Evolutionary conservation across 139 green algal species (phyloP), one percentile per base, ranked within the genome.

Genomic region (Chlorella sp.): DNA sequence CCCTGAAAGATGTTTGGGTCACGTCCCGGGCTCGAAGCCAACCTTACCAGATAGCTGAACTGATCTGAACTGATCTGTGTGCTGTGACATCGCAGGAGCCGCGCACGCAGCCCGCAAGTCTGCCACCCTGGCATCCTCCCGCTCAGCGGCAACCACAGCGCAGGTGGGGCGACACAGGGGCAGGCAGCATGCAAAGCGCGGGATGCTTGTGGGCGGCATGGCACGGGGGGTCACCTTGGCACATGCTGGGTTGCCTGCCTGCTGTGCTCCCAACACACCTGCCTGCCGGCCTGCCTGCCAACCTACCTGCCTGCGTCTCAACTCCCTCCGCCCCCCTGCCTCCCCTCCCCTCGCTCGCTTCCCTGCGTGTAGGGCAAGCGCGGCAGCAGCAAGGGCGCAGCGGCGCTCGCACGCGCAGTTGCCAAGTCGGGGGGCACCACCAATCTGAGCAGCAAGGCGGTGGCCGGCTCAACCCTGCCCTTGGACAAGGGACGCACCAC

Each of bases 401-500:
- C 21, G 39, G 81, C 57, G 18, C 32, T 34, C 36, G 34, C 57
- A 12, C 76, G 76, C 28, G 79, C 24, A 39, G 22, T 36, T 77
- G 32, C 36, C 86, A 83, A 83, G 75, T 30, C 76, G 36, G 37
- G 21, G 22, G 64, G 34, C 3, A 60, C 34, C 3, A 76, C 42
- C 73, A 86, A 30, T 60, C 60, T 83, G 2, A 61, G 64, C 42
- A 48, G 73, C 57, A 83, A 83, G 75, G 60, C 78, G 26, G 75
- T 80, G n/a, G 85, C 64, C 11, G 81, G 85, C 48, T 76, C 69
- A 42, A 85, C 77, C 19, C 86, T 90, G 24, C 77, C 86, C 16
- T 28, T 86, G 36, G 86, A 90, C 76, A 90, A 90, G 86, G 86
- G 42, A 11, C 57, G 68, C 18, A 64, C 48, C 36, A 87, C 83